Evolutionary conservation across 441 rosid species (phyloP).

Genomic region (Populus hybrid): DNA sequence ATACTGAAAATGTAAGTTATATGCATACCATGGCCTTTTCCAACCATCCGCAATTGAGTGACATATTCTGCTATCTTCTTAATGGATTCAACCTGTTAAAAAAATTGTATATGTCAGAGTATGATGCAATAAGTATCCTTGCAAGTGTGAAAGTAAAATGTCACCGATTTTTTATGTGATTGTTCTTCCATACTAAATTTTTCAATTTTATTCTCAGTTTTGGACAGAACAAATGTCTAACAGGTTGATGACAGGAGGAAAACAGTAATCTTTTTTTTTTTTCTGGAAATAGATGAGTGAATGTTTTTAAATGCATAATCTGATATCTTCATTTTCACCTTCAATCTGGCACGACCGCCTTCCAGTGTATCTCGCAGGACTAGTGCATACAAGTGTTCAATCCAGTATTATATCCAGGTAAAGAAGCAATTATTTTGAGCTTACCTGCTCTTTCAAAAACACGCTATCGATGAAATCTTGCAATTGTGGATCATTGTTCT

Average conservation of each 20-base stretch:
- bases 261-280: background rate
- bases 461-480: background rate
- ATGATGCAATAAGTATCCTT: slow-evolving; percentile 5
- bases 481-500: background rate
- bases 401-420: background rate
- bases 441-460: background rate
- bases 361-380: background rate
- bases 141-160: background rate
- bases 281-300: background rate
- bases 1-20: background rate
- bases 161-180: slow-evolving; percentile 34
- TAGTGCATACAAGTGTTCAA: background rate
- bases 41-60: slow-evolving; percentile 55
- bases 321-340: background rate
- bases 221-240: background rate
- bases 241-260: background rate
- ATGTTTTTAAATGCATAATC: background rate
- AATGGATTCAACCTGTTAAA: slow-evolving; percentile 50
- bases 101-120: background rate
- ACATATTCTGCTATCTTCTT: slow-evolving; percentile 57
- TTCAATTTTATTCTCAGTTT: background rate
- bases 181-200: slow-evolving; percentile 16
- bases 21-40: slow-evolving; percentile 59
- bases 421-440: background rate
- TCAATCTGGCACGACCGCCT: background rate